Evolutionary conservation across 1,284 basidiomycete genomes (phyloP).

Genomic region (Sutorius eximius): DNA sequence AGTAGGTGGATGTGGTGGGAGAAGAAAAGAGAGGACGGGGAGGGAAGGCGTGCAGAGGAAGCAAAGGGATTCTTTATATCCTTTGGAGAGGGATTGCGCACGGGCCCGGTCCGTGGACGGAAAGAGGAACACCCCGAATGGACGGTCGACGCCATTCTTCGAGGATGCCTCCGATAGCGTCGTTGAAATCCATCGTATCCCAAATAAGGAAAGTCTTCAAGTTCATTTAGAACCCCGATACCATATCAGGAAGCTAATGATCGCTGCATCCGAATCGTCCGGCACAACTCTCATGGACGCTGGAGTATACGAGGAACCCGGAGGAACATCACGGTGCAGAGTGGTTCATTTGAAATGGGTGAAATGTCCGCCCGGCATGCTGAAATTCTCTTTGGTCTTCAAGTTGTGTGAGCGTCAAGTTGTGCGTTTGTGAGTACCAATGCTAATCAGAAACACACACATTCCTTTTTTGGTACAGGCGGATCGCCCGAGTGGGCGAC

Average conservation of each 20-base stretch:
- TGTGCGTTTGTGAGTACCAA: no score
- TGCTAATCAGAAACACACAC: no score
- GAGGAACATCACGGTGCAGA: not conserved
- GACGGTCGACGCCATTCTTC: conserved; percentile 26
- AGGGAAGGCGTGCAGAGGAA: conserved; percentile 9
- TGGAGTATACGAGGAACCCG: not conserved
- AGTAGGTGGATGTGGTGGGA: conserved; percentile 17
- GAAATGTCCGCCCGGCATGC: not conserved
- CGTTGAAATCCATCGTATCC: conserved; percentile 9
- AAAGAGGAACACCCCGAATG: conserved; percentile 16
- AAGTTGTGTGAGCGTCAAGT: no score
- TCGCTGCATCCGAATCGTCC: conserved; percentile 8
- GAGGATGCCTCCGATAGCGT: conserved; percentile 26
- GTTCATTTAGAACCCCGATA: conserved; percentile 26
- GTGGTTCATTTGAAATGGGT: not conserved
- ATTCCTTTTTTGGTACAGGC: not conserved
- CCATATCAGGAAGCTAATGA: conserved; percentile 20
- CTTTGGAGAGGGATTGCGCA: conserved; percentile 24
- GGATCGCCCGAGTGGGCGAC: not conserved
- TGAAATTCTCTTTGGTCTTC: no score
- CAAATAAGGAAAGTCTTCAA: conserved; percentile 31
- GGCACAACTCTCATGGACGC: not conserved
- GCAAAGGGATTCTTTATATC: conserved; percentile 27
- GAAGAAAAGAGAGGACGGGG: conserved; percentile 8
- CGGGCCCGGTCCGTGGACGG: conserved; percentile 26